Conservation (phyloP, 257 asterid species). For the Primulina huaijiensis region DNA sequence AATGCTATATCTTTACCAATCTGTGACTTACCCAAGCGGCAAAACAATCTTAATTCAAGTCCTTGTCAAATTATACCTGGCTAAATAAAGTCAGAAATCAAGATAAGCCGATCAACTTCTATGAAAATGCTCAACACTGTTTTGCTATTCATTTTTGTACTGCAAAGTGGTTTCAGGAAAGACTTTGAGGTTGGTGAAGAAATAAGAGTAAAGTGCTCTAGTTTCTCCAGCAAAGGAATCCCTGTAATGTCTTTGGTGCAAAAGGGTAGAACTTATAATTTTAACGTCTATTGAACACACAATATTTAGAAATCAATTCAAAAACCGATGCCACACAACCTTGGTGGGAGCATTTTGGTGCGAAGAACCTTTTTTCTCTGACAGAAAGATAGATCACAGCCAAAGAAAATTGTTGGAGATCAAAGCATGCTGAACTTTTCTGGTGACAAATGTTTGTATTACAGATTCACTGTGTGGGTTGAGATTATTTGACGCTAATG, state of each 20-base stretch:
- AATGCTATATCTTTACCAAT: not conserved
- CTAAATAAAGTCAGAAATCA: not conserved
- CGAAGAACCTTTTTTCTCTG: not conserved
- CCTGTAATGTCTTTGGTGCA: conserved; percentile 70
- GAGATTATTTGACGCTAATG: conserved; percentile 13
- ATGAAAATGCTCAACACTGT: not conserved
- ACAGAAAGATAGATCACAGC: conserved; percentile 5
- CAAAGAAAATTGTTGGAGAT: conserved; percentile 8
- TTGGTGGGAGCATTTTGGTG: not conserved
- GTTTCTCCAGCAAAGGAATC: conserved; percentile 84
- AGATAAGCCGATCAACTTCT: not conserved
- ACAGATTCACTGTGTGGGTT: conserved; percentile 24
- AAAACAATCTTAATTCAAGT: not conserved
- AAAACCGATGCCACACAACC: conserved; percentile 1
- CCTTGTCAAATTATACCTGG: not conserved
- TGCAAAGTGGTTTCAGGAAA: conserved; percentile 48
- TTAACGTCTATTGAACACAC: not conserved
- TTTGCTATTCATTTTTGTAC: conserved; percentile 7
- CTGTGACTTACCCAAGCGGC: not conserved
- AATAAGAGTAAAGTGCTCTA: conserved; percentile 59
- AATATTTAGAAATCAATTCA: conserved; percentile 8
- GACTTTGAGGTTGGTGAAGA: conserved; percentile 70
- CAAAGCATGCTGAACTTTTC: conserved; percentile 11
- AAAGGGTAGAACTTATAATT: conserved; percentile 24
- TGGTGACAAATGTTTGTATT: not conserved